Evolutionary conservation across 2,329 filamentous ascomycete species (phyloP).

Genomic region (Onygenales sp.): DNA sequence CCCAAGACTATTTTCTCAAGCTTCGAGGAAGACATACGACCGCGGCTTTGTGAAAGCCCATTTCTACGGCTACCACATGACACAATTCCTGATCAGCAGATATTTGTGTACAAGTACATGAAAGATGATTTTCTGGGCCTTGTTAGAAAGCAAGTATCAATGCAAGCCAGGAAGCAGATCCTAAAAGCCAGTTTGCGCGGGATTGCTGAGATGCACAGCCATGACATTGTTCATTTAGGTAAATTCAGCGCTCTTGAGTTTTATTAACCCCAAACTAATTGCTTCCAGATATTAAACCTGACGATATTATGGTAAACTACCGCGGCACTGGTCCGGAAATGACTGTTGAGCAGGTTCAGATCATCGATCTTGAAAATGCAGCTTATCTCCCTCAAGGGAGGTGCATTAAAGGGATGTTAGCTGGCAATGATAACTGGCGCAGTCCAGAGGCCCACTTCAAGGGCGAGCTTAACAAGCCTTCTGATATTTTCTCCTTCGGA

Average conservation of each 20-base stretch:
- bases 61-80: slow-evolving; percentile 32
- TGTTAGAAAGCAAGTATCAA: slow-evolving; percentile 30
- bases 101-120: slow-evolving; percentile 39
- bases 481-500: slow-evolving; percentile 26
- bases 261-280: slow-evolving; percentile 5
- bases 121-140: slow-evolving; percentile 35
- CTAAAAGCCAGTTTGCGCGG: slow-evolving; percentile 34
- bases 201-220: slow-evolving; percentile 24
- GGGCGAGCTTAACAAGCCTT: slow-evolving; percentile 18
- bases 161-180: slow-evolving; percentile 31
- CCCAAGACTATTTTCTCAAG: slow-evolving; percentile 16
- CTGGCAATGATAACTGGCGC: slow-evolving; percentile 25
- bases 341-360: slow-evolving; percentile 16
- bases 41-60: slow-evolving; percentile 21
- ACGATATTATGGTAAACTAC: slow-evolving; percentile 28
- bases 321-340: slow-evolving; percentile 12
- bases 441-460: slow-evolving; percentile 24
- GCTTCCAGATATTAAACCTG: slow-evolving; percentile 26
- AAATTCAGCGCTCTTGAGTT: not conserved
- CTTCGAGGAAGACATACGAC: slow-evolving; percentile 15
- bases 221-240: slow-evolving; percentile 24
- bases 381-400: slow-evolving; percentile 24
- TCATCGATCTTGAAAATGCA: slow-evolving; percentile 23
- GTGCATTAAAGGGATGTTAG: slow-evolving; percentile 18
- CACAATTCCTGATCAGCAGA: slow-evolving; percentile 33